phyloP scores from a whole-genome alignment of 768 basidiomycete genomes.

The Xerocomellus amylosporus region DNA sequence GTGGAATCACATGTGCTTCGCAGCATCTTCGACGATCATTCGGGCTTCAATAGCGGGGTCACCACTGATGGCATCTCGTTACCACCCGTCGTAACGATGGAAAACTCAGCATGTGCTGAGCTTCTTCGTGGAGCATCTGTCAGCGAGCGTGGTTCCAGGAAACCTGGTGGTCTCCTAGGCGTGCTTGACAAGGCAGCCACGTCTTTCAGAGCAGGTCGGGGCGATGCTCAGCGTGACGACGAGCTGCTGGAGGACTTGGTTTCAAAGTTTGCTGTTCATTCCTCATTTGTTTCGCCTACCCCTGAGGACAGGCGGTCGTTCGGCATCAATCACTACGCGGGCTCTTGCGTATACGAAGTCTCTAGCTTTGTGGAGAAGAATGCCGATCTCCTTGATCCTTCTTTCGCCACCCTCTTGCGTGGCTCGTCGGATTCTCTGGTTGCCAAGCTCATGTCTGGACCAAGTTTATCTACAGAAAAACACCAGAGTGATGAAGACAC shows the following conservation, averaged over 20 bases:
- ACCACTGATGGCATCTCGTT: constrained; percentile 52
- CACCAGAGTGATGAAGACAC: constrained; percentile 56
- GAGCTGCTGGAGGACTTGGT: constrained; percentile 50
- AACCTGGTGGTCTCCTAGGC: constrained; percentile 60
- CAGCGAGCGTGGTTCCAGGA: constrained; percentile 44
- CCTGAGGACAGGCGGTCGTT: constrained; percentile 40
- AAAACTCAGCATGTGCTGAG: constrained; percentile 55
- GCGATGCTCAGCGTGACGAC: constrained; percentile 45
- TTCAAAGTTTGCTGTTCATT: constrained; percentile 44
- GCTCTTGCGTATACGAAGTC: constrained; percentile 52
- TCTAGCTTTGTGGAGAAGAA: constrained; percentile 48
- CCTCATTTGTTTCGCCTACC: constrained; percentile 47
- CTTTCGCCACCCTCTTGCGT: constrained; percentile 52
- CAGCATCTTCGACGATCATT: constrained; percentile 49
- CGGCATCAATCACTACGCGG: constrained; percentile 61
- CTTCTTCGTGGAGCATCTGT: constrained; percentile 54
- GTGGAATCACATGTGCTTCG: constrained; percentile 57
- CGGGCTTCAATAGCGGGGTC: constrained; percentile 44
- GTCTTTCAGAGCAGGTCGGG: constrained; percentile 50
- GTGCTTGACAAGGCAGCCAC: constrained; percentile 50
- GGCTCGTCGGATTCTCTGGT: constrained; percentile 52
- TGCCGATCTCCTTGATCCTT: constrained; percentile 52
- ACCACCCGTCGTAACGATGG: constrained; percentile 48
- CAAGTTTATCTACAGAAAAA: constrained; percentile 55
- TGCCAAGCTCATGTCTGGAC: constrained; percentile 60